These are phyloP conservation scores for Cutaneotrichosporon daszewskae DNA, from an alignment of 1,284 basidiomycete genomes.

Conservation along the genomic window DNA sequence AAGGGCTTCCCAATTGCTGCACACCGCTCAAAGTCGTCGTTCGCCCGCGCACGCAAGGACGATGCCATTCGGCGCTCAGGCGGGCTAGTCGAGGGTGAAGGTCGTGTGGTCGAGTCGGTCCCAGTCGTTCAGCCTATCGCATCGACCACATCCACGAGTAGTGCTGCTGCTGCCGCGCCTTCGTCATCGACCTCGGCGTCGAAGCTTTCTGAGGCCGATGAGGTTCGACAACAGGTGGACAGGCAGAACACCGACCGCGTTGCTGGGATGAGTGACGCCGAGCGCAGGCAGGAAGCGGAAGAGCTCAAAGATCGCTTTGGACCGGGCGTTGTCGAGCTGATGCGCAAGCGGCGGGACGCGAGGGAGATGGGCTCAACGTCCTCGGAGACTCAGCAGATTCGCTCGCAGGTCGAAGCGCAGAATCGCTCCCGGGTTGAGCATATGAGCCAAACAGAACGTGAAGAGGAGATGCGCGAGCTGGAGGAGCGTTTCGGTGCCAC, in stretches of 20 bases:
- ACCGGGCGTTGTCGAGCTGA: conserved; percentile 55
- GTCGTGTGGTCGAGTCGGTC: conserved; percentile 10
- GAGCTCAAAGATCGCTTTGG: conserved; percentile 67
- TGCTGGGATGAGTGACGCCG: conserved; percentile 56
- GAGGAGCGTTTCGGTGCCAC: conserved; percentile 61
- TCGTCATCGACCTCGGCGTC: neutral
- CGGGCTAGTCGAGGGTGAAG: conserved; percentile 10
- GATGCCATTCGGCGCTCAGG: conserved; percentile 2
- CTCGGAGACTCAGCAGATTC: neutral
- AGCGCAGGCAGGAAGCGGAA: conserved; percentile 57
- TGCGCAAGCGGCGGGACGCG: conserved; percentile 47
- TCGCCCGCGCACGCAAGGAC: conserved; percentile 11
- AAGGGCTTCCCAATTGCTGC: conserved; percentile 15
- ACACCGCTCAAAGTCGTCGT: conserved; percentile 12
- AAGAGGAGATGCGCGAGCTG: conserved; percentile 59
- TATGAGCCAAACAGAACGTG: conserved; percentile 59
- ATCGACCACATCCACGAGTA: neutral
- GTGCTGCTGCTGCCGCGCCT: neutral
- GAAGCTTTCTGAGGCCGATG: conserved; percentile 5
- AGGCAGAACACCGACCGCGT: conserved; percentile 49
- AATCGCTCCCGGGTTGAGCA: conserved; percentile 51
- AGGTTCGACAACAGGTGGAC: conserved; percentile 18
- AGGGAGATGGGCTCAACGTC: neutral
- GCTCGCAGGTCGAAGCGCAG: conserved; percentile 20
- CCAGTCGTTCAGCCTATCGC: neutral